Conservation (phyloP, 352 stramenopile genomes). For the Phytopythium delawarense region DNA sequence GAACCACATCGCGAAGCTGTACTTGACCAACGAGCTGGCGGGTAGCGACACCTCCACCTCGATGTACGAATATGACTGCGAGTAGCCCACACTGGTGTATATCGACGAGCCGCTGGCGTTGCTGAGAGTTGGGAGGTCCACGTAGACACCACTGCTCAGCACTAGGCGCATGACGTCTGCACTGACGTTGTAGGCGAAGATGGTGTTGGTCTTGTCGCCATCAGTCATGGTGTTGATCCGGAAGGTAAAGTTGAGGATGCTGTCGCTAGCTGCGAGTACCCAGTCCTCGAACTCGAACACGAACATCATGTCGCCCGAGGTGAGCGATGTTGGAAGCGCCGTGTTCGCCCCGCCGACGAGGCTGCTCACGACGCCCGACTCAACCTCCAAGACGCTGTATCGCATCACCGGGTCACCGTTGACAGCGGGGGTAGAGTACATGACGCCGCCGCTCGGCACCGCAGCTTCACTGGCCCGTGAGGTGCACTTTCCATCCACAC, state of each 20-base stretch:
- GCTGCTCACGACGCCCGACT: neutral
- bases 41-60: neutral
- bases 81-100: neutral
- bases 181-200: neutral
- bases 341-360: neutral
- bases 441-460: neutral
- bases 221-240: neutral
- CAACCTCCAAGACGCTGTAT: neutral
- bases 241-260: neutral
- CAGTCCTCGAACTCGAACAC: conserved; percentile 3
- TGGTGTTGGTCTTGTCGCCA: neutral
- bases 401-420: conserved; percentile 1
- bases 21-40: neutral
- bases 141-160: neutral
- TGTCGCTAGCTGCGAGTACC: neutral
- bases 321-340: neutral
- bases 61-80: neutral
- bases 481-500: neutral
- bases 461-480: neutral
- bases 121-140: neutral
- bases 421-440: neutral
- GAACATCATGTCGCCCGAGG: conserved; percentile 3
- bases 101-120: neutral
- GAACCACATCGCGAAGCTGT: conserved; percentile 5
- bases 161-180: neutral